A percentile compares a stretch with the other conserved stretches of the same genome.
These are phyloP conservation scores for Suillus sp. DNA, from an alignment of 768 basidiomycete genomes.

Conservation along the genomic window DNA sequence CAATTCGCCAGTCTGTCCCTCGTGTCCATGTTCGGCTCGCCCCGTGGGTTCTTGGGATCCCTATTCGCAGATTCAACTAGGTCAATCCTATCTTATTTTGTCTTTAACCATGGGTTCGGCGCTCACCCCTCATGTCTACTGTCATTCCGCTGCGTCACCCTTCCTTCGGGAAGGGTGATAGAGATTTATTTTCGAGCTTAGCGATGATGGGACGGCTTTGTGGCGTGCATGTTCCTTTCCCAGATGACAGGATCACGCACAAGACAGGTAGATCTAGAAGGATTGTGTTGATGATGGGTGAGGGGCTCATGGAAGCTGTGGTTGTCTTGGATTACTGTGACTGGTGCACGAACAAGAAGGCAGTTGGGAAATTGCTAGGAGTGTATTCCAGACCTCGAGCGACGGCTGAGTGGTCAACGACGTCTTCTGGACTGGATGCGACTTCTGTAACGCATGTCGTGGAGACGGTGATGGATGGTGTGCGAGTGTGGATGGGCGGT, in stretches of 20 bases:
- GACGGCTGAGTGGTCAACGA: slow-evolving; percentile 5
- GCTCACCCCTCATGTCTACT: slow-evolving; percentile 19
- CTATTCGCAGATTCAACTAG: slow-evolving; percentile 10
- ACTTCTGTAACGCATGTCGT: slow-evolving; percentile 15
- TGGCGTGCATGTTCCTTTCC: slow-evolving; percentile 17
- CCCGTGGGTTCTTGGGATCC: slow-evolving; percentile 7
- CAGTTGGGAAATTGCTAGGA: slow-evolving; percentile 17
- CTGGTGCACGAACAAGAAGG: slow-evolving; percentile 39
- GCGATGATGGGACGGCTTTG: slow-evolving; percentile 30
- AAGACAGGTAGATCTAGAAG: slow-evolving; percentile 15
- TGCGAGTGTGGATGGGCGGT: slow-evolving; percentile 26
- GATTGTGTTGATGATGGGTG: slow-evolving; percentile 18
- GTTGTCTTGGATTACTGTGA: slow-evolving; percentile 23
- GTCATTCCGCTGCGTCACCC: slow-evolving; percentile 39
- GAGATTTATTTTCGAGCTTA: slow-evolving; percentile 61
- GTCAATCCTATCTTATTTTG: slow-evolving; percentile 18
- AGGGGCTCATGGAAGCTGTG: slow-evolving; percentile 21
- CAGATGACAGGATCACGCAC: slow-evolving; percentile 25
- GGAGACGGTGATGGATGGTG: slow-evolving; percentile 24
- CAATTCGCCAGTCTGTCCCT: slow-evolving; percentile 24
- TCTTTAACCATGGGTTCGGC: slow-evolving; percentile 18
- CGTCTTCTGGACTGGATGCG: slow-evolving; percentile 7
- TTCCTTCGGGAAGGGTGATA: slow-evolving; percentile 49
- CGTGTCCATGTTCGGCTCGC: background rate
- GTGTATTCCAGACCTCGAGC: slow-evolving; percentile 37